Percentiles rank a stretch among this genome's conserved stretches.
phyloP scores from a whole-genome alignment of 768 basidiomycete species.

The Mycena rebaudengoi region DNA sequence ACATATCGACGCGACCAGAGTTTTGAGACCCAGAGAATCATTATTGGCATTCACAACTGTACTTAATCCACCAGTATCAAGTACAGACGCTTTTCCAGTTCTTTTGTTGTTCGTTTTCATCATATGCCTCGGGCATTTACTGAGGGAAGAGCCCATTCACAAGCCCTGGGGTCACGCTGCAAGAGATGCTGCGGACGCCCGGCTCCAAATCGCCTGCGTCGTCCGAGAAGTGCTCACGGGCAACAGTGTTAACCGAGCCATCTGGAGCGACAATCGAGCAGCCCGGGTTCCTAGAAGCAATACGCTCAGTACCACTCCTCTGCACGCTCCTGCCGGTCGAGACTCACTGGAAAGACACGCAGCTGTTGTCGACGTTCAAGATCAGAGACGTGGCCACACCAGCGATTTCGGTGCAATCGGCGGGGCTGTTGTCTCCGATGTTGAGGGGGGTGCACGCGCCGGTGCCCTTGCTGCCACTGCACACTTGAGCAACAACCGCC shows the following conservation, averaged over 20 bases:
- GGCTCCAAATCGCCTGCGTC: not conserved
- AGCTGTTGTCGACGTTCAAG: not conserved
- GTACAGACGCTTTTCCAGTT: too few species aligned
- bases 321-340: not conserved
- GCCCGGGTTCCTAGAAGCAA: not conserved
- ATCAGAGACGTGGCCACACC: not conserved
- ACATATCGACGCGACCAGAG: too few species aligned
- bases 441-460: not conserved
- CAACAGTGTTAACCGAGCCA: not conserved
- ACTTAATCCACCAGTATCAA: too few species aligned
- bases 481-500: not conserved
- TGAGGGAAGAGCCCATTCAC: slow-evolving; percentile 3
- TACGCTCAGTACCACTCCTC: not conserved
- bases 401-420: not conserved
- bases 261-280: not conserved
- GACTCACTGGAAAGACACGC: not conserved
- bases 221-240: not conserved
- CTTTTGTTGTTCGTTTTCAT: too few species aligned
- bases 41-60: too few species aligned
- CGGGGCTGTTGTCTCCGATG: not conserved
- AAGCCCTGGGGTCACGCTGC: not conserved
- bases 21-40: too few species aligned
- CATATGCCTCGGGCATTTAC: too few species aligned
- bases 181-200: not conserved
- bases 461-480: not conserved